Percentiles rank a stretch among this genome's conserved stretches.
Evolutionary conservation across 257 asterid genomes (phyloP).

Genomic region (Solanum gracilifrons): DNA sequence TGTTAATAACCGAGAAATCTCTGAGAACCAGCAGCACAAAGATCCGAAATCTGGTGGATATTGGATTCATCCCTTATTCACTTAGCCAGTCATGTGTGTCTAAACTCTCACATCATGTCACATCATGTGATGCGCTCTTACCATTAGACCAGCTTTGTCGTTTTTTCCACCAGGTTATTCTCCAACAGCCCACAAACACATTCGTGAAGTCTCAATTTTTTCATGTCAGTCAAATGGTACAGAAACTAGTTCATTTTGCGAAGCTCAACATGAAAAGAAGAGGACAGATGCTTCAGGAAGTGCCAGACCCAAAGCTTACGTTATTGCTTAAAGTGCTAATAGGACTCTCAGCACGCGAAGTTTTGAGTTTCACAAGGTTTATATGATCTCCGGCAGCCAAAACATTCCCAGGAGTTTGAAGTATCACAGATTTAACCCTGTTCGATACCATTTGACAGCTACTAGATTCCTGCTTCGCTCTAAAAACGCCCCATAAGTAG

Average conservation of each 20-base stretch:
- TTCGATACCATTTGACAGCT: not conserved
- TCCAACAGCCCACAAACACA: not conserved
- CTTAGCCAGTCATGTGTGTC: not conserved
- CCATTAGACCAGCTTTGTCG: not conserved
- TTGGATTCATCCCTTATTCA: not conserved
- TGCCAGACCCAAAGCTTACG: not conserved
- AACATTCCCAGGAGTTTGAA: not conserved
- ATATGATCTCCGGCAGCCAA: not conserved
- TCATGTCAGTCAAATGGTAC: not conserved
- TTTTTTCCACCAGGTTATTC: not conserved
- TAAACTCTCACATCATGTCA: not conserved
- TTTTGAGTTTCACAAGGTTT: not conserved
- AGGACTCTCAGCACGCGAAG: not conserved
- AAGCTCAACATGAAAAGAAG: not conserved
- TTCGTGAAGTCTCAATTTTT: not conserved
- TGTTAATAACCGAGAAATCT: not conserved
- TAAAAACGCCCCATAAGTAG: slow-evolving; percentile 80
- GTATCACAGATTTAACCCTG: not conserved
- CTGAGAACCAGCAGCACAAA: not conserved
- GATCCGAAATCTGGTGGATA: not conserved
- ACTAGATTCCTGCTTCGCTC: slow-evolving; percentile 17
- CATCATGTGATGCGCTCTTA: not conserved
- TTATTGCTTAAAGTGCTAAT: not conserved
- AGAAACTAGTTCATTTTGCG: not conserved
- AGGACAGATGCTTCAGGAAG: not conserved